Evolutionary conservation across 305 asterid species (phyloP), one percentile per base, ranked within the genome.

Genomic region (Fraxinus velutina): DNA sequence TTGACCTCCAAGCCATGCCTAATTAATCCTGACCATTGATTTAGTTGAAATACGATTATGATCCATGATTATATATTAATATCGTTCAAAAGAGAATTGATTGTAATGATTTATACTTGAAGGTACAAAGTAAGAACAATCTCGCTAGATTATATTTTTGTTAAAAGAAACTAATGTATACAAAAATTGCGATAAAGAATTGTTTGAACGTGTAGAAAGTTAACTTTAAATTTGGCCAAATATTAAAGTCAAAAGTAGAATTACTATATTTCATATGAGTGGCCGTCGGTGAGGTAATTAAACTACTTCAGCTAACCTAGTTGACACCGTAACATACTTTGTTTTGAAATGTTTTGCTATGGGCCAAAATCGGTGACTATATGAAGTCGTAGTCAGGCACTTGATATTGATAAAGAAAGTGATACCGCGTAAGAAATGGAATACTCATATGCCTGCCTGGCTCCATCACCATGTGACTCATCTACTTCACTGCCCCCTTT

Each of bases 351-450:
- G 73, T 64, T 64, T 64, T 8, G 33, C 34, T 9, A 62, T 62
- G 33, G 13, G 72, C 72, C 30, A 62, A 62, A 24, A 21, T 62
- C 13, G 24, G 33, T 62, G 34, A 62, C 33, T 2, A 1, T 21
- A 62, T 21, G 32, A 2, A 62, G 33, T 7, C 33, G 7, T 62
- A 27, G 22, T 24, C 8, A 3, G 36, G 73, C 36, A 60, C 33
- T 64, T 64, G 34, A 9, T 64, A 64, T n/a, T 62, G 33, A 62
- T 2, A 62, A 62, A 24, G 72, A 62, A 9, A 66, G 86, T 81
- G 79, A 87, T 90, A 90, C 88, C 89, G 92, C 92, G 93, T 90
- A 13, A 44, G 82, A 36, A 64, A 19, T 64, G 71, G 4, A 37
- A 34, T 77, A 82, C 57, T 37, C 83, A 71, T 83, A 81, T 75